phyloP scores from a whole-genome alignment of 2,329 filamentous ascomycete species.

The Scedosporium boydii region DNA sequence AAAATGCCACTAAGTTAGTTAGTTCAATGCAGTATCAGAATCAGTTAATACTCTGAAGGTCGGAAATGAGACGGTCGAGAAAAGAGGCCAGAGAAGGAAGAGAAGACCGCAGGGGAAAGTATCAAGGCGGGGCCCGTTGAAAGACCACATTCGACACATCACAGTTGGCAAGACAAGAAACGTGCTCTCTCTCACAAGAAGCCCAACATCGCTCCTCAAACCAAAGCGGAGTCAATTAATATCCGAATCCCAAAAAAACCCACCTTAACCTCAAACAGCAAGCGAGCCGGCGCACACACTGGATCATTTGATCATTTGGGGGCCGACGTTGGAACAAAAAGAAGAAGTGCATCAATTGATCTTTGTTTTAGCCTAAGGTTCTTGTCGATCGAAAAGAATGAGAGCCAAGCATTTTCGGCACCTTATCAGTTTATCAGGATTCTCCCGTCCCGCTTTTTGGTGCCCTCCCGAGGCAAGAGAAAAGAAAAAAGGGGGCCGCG shows the following conservation, averaged over 20 bases:
- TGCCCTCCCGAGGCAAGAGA: too few relatives aligned
- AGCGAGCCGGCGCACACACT: not conserved
- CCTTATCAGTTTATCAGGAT: constrained; percentile 1
- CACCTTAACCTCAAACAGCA: not conserved
- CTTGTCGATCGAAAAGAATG: not conserved
- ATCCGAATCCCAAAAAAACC: not conserved
- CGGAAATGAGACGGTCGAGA: too few relatives aligned
- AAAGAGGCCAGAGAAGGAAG: too few relatives aligned
- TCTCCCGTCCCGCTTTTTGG: not conserved
- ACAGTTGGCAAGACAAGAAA: not conserved
- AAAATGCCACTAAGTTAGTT: too few relatives aligned
- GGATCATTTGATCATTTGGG: not conserved
- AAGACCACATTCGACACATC: too few relatives aligned
- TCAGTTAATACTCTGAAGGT: too few relatives aligned
- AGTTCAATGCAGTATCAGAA: too few relatives aligned
- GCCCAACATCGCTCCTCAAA: not conserved
- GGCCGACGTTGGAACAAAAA: not conserved
- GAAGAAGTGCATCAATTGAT: not conserved
- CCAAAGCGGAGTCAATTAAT: not conserved
- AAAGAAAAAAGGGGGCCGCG: not conserved
- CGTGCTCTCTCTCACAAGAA: not conserved
- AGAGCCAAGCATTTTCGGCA: not conserved
- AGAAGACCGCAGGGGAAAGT: too few relatives aligned
- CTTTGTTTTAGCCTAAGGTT: not conserved
- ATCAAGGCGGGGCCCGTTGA: too few relatives aligned